Evolutionary conservation across 345 rosid species (phyloP).

Genomic region (Salix udensis): DNA sequence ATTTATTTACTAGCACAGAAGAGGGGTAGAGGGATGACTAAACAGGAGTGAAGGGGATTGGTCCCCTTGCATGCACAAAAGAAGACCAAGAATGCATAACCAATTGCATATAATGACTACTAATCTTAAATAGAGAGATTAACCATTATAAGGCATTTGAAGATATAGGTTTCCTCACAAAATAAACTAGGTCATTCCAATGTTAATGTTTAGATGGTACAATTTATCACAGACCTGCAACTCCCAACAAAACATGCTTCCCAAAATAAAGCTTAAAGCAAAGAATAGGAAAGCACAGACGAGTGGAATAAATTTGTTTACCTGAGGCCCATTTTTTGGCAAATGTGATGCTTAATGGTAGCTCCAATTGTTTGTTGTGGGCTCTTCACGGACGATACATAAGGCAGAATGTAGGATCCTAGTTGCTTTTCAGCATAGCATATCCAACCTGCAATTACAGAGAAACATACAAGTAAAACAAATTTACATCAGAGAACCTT

Average conservation of each 20-base stretch:
- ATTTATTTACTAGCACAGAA: not conserved
- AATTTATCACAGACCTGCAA: not conserved
- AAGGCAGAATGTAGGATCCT: constrained; percentile 80
- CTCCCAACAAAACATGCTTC: not conserved
- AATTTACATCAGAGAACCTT: not conserved
- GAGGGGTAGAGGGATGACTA: not conserved
- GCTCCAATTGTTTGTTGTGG: constrained; percentile 93
- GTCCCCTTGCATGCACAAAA: not conserved
- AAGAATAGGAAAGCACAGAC: not conserved
- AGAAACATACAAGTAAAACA: not conserved
- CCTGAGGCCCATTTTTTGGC: constrained; percentile 73
- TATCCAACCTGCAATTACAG: constrained; percentile 74
- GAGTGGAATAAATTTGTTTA: not conserved
- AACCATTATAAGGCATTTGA: not conserved
- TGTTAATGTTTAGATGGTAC: not conserved
- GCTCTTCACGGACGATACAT: constrained; percentile 86
- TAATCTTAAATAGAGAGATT: not conserved
- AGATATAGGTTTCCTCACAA: not conserved
- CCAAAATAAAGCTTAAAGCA: constrained; percentile 1
- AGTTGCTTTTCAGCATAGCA: constrained; percentile 95
- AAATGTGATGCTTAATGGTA: constrained; percentile 61
- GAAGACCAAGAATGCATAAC: not conserved
- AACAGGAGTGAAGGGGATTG: not conserved
- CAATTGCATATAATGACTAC: not conserved
- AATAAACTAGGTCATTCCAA: not conserved